A percentile compares a stretch with the other conserved stretches of the same genome.
Conservation (phyloP, 2,329 filamentous ascomycete species). For the Capronia americana region DNA sequence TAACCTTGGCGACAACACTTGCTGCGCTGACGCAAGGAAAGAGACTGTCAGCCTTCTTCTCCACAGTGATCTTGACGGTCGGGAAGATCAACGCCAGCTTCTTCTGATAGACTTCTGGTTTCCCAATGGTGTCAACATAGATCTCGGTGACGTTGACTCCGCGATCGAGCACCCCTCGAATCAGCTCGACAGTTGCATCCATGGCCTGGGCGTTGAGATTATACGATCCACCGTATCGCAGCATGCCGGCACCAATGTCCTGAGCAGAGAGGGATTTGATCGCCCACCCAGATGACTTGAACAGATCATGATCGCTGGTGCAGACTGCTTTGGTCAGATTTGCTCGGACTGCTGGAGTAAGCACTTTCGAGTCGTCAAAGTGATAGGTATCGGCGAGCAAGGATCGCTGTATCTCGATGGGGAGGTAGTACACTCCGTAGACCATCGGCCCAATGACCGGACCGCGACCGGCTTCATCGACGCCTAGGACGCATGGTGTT, state of each 20-base stretch:
- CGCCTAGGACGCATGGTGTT: constrained; percentile 77
- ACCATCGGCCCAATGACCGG: constrained; percentile 85
- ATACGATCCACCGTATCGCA: constrained; percentile 67
- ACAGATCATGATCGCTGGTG: constrained; percentile 64
- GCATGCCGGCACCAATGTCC: constrained; percentile 81
- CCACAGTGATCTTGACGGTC: constrained; percentile 73
- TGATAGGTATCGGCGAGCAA: constrained; percentile 79
- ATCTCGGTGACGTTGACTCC: constrained; percentile 87
- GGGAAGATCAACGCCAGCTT: constrained; percentile 86
- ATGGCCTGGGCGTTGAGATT: constrained; percentile 97
- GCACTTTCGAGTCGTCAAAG: constrained; percentile 94
- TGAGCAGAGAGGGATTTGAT: constrained; percentile 79
- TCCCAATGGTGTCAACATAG: constrained; percentile 94
- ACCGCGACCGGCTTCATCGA: constrained; percentile 92
- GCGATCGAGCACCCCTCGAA: constrained; percentile 74
- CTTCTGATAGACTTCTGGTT: constrained; percentile 80
- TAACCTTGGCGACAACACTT: constrained; percentile 95
- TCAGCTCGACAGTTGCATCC: constrained; percentile 85
- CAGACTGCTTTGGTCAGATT: constrained; percentile 75
- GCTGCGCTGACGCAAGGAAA: constrained; percentile 94
- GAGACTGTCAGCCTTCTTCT: constrained; percentile 89
- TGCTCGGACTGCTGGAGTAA: constrained; percentile 80
- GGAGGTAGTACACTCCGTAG: constrained; percentile 73
- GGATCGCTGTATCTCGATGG: constrained; percentile 68
- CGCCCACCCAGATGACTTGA: constrained; percentile 79